Evolutionary conservation across 2,329 filamentous ascomycete species (phyloP).

Genomic region (Claviceps arundinis): DNA sequence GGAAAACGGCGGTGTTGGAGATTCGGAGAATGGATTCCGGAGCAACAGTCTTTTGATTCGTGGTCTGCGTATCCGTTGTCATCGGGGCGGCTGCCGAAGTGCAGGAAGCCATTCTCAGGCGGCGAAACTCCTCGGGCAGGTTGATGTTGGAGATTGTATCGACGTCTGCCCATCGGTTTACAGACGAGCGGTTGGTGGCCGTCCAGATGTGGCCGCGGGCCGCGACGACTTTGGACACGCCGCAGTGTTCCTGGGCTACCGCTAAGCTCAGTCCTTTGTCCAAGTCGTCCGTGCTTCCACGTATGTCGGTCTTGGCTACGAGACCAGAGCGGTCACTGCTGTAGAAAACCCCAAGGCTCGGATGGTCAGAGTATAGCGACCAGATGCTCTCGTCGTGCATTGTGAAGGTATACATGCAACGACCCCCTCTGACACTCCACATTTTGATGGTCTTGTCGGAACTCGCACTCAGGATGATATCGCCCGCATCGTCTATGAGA

Average conservation of each 20-base stretch:
- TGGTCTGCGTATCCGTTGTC: slow-evolving; percentile 18
- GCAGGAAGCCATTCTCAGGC: slow-evolving; percentile 34
- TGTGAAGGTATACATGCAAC: slow-evolving; percentile 94
- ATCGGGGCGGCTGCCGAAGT: slow-evolving; percentile 20
- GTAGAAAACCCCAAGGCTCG: slow-evolving; percentile 79
- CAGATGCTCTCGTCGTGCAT: slow-evolving; percentile 99
- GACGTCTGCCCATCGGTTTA: slow-evolving; percentile 82
- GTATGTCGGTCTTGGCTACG: slow-evolving; percentile 91
- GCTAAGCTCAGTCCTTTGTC: slow-evolving; percentile 85
- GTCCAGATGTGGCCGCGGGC: slow-evolving; percentile 77
- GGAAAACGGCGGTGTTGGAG: slow-evolving; percentile 72
- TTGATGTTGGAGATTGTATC: slow-evolving; percentile 64
- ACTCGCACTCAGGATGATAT: slow-evolving; percentile 86
- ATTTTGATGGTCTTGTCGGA: slow-evolving; percentile 96
- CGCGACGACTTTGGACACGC: slow-evolving; percentile 54
- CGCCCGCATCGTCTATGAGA: slow-evolving; percentile 74
- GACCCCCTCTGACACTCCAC: slow-evolving; percentile 88
- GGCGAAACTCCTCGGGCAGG: slow-evolving; percentile 41
- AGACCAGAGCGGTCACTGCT: slow-evolving; percentile 85
- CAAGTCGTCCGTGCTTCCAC: slow-evolving; percentile 50
- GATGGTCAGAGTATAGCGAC: slow-evolving; percentile 84
- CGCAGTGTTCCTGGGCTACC: slow-evolving; percentile 84
- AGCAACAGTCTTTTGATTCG: slow-evolving; percentile 53
- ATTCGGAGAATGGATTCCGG: slow-evolving; percentile 66
- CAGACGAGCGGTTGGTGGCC: slow-evolving; percentile 77